Percentiles rank a stretch among this genome's conserved stretches.
Evolutionary conservation across 2,329 filamentous ascomycete genomes (phyloP).

Genomic region (Allantophomopsis cytisporea): DNA sequence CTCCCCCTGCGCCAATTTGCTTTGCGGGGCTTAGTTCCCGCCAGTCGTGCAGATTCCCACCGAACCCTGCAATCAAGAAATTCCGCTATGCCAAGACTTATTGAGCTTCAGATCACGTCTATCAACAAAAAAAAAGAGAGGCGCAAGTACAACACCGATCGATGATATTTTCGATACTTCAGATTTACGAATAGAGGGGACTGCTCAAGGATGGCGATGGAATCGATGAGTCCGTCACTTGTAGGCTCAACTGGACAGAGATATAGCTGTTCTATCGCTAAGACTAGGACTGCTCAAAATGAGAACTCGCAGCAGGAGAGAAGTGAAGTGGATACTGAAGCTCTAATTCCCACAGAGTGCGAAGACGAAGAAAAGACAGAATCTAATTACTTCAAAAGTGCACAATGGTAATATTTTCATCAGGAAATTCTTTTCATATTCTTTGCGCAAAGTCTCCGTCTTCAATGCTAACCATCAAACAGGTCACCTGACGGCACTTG

Average conservation of each 20-base stretch:
- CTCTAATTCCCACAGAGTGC: not conserved
- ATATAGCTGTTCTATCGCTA: conserved; percentile 15
- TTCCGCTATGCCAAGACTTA: no score
- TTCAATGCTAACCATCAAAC: conserved; percentile 3
- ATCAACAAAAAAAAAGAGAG: no score
- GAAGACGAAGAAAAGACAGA: conserved; percentile 9
- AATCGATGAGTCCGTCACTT: conserved; percentile 1
- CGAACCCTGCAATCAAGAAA: no score
- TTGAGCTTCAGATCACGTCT: no score
- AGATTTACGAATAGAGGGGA: no score
- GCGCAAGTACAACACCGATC: no score
- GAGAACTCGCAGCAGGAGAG: not conserved
- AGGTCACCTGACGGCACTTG: conserved; percentile 26
- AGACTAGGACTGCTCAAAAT: not conserved
- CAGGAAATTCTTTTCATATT: not conserved
- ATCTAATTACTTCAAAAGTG: conserved; percentile 19
- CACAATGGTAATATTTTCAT: conserved; percentile 15
- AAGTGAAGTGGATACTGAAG: not conserved
- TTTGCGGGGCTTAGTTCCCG: not conserved
- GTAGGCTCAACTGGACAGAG: conserved; percentile 14
- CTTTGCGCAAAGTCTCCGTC: not conserved
- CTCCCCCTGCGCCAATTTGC: not conserved
- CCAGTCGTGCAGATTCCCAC: not conserved
- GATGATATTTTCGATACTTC: no score
- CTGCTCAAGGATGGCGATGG: no score